phyloP scores from a whole-genome alignment of 2,329 filamentous ascomycete species.

The Hortaea werneckii region DNA sequence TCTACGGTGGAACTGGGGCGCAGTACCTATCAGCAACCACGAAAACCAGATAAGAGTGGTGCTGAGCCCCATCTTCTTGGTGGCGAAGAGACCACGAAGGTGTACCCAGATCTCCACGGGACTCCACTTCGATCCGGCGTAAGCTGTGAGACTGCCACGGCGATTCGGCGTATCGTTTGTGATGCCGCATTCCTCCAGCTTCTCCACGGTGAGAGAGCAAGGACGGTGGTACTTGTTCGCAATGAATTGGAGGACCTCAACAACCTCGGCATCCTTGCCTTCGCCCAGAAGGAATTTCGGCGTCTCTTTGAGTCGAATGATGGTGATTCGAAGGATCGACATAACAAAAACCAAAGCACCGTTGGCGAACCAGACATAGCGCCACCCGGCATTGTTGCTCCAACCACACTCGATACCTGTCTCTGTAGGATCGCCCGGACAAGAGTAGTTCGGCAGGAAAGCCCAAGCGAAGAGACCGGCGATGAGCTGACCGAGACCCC shows the following conservation, averaged over 20 bases:
- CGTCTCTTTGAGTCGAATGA: slow-evolving; percentile 46
- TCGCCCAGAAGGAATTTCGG: slow-evolving; percentile 48
- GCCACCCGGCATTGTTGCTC: slow-evolving; percentile 46
- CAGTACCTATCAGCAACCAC: slow-evolving; percentile 35
- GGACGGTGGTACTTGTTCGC: slow-evolving; percentile 44
- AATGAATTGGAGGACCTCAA: slow-evolving; percentile 40
- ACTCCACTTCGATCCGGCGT: slow-evolving; percentile 26
- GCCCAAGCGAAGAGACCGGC: slow-evolving; percentile 47
- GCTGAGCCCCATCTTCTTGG: slow-evolving; percentile 48
- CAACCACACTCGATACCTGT: slow-evolving; percentile 38
- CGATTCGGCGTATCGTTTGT: slow-evolving; percentile 6
- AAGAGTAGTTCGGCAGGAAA: slow-evolving; percentile 42
- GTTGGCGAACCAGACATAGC: slow-evolving; percentile 46
- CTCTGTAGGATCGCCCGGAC: slow-evolving; percentile 26
- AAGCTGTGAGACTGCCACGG: slow-evolving; percentile 14
- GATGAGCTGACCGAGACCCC: slow-evolving; percentile 42
- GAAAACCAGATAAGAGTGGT: slow-evolving; percentile 58
- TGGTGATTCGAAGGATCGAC: slow-evolving; percentile 42
- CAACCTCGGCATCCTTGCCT: slow-evolving; percentile 42
- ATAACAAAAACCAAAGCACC: slow-evolving; percentile 46
- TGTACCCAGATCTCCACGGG: slow-evolving; percentile 40
- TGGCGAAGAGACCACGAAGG: slow-evolving; percentile 55
- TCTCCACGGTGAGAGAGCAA: slow-evolving; percentile 42
- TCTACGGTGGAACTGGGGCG: background rate
- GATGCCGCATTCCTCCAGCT: slow-evolving; percentile 37